Base-by-base conservation (phyloP, 2,329 filamentous ascomycete genomes). In the Claviceps sp. region DNA sequence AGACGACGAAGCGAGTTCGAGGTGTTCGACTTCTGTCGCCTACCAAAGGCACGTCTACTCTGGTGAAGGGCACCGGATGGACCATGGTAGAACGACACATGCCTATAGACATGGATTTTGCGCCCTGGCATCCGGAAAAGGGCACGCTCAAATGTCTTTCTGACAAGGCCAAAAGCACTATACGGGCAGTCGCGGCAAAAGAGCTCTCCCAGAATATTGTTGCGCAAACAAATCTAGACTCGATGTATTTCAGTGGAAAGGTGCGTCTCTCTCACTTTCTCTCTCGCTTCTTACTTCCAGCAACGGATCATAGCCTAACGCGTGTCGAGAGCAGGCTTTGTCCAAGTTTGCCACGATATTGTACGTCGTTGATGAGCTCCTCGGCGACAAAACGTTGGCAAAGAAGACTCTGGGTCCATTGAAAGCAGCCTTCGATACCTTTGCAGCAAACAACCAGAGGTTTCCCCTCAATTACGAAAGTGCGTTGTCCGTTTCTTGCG, bases 161-260 rank as follows among this genome's bases (percentile, higher is more conserved):
- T 8, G 61, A 69, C 1, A 68, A 71, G n/a, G 77, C 80, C 1
- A 79, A 82, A 57, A 64, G 73, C 2, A 69, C 72, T 2, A 84
- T 94, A 52, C 69, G 71, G 38, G 71, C 75, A 1, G 72, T 82
- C 8, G 85, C 88, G 1, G 72, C 75, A n/a, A 76, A 74, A 20
- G 93, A 98, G 64, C 71, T 95, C 1, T 76, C 79, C 1, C 83
- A 93, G 66, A 77, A 89, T 62, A 87, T 96, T 66, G 66, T 72
- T n/a, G 70, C 71, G 0, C 83, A 93, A 61, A 80, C 81, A 5
- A 79, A 93, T 56, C 71, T 87, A 38, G 79, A 91, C 63, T 95
- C 88, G 39, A 90, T 95, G 81, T 97, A 97, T 67, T 96, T 85
- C 66, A 86, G 86, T 58, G 93, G 93, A 59, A 97, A 91, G 73